These are phyloP conservation scores for Coemansia sp. DNA, from an alignment of 371 early-diverging fungal species.

Conservation along the genomic window DNA sequence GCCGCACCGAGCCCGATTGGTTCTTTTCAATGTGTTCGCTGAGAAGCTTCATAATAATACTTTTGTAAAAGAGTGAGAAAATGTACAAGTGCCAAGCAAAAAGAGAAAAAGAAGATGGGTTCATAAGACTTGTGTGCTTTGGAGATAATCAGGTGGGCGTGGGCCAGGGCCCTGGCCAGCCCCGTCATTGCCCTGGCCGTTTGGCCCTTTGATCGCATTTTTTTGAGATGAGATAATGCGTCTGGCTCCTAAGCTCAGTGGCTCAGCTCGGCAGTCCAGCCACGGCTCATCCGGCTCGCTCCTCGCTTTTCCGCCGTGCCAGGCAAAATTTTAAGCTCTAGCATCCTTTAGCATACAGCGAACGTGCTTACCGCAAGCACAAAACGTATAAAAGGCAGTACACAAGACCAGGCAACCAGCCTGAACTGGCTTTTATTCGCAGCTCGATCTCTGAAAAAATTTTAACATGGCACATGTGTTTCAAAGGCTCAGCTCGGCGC, in stretches of 20 bases:
- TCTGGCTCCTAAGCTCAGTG: neutral
- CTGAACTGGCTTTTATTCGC: neutral
- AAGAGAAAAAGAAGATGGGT: neutral
- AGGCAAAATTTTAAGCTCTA: neutral
- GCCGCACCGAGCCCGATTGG: conserved; percentile 47
- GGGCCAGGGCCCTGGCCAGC: neutral
- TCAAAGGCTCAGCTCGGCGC: neutral
- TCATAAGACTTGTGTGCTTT: neutral
- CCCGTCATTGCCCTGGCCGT: neutral
- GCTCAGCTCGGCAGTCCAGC: neutral
- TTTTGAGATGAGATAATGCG: neutral
- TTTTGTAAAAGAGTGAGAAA: neutral
- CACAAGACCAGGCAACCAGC: neutral
- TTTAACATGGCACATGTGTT: neutral
- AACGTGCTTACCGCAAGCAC: neutral
- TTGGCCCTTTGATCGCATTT: neutral
- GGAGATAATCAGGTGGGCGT: neutral
- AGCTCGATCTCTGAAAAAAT: neutral
- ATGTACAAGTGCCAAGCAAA: neutral
- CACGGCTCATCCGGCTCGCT: neutral
- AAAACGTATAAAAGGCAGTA: neutral
- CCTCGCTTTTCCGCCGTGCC: neutral
- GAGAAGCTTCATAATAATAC: conserved; percentile 41
- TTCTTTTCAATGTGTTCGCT: conserved; percentile 47
- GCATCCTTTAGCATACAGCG: neutral